Conservation (phyloP, 352 stramenopile genomes). For the Phytophthora fragariaefolia region DNA sequence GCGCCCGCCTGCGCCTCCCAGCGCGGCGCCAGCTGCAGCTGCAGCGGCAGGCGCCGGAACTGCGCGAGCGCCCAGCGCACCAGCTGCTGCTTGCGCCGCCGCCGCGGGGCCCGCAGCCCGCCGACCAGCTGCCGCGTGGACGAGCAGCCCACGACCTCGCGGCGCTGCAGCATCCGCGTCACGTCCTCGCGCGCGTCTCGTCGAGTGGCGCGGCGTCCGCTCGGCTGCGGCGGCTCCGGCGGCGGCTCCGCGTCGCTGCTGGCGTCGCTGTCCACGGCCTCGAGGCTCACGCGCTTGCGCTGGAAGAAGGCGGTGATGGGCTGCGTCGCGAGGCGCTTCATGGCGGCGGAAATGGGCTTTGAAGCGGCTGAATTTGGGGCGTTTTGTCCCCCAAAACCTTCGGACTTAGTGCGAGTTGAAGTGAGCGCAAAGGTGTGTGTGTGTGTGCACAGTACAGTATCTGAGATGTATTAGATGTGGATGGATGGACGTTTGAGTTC, state of each 20-base stretch:
- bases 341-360: conserved; percentile 8
- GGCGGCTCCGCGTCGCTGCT: background rate
- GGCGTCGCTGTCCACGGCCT: conserved; percentile 24
- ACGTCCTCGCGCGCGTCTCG: conserved; percentile 38
- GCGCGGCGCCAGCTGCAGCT: conserved; percentile 51
- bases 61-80: conserved; percentile 61
- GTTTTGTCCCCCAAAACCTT: conserved; percentile 21
- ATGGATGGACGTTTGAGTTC: no score
- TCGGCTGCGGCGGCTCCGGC: background rate
- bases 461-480: no score
- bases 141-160: conserved; percentile 46
- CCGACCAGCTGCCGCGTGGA: conserved; percentile 13
- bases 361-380: background rate
- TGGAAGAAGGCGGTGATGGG: conserved; percentile 79
- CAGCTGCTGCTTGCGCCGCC: conserved; percentile 53
- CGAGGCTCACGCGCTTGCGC: conserved; percentile 45
- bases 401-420: conserved; percentile 1
- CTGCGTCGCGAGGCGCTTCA: conserved; percentile 34
- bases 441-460: no score
- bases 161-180: conserved; percentile 42
- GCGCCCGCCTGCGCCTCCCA: conserved; percentile 47
- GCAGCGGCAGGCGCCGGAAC: conserved; percentile 50
- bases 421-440: no score
- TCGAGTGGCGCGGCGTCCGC: background rate
- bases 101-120: conserved; percentile 16